Base-by-base conservation (phyloP, 2,329 filamentous ascomycete species). In the Pyrenochaeta sp. region DNA sequence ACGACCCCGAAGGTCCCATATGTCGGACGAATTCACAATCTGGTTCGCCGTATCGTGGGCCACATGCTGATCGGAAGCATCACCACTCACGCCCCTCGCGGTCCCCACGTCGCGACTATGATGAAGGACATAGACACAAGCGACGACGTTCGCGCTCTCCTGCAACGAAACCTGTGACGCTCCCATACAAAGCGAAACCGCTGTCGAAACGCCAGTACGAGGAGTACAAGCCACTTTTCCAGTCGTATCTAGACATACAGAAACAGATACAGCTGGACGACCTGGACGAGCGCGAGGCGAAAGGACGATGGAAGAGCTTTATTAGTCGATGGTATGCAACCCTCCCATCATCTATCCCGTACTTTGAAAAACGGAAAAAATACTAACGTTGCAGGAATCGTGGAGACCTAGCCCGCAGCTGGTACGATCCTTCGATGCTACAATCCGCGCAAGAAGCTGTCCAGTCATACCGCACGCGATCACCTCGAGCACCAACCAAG, bases 281-380 rank as follows among this genome's bases (percentile, higher is more conserved):
- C 9, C 82, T 98, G 65, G 85, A 88, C 54, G 89, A 92, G 62
- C 84, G 86, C n/a, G 93, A 97, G 74, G 79, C 88, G 0, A 90
- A 85, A 64, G 93, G 93, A 1, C 83, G 94, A 54, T 99, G 94
- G 93, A 97, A 97, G 84, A 94, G 92, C 74, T 99, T 98, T 71
- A 77, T 94, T 12, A 84, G 86, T 3, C 94, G 93, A 82, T 99
- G 95, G 94, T 90, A 84, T 78, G 81, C 53, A 39, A 15, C 7
- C 28, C 34, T 50, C 28, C 10, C 3, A 2, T n/a, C 1, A 5
- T 10, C 12, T 44, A n/a, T 27, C 8, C 7, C 22, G 15, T 13
- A 12, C 9, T 36, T 2, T 5, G 13, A 24, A 36, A 13, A 12
- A 1, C 9, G 15, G 10, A 5, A 30, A 40, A 24, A 50, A 68